Base-by-base conservation (phyloP, 495 filamentous ascomycete genomes). In the Hyaloscypha variabilis region DNA sequence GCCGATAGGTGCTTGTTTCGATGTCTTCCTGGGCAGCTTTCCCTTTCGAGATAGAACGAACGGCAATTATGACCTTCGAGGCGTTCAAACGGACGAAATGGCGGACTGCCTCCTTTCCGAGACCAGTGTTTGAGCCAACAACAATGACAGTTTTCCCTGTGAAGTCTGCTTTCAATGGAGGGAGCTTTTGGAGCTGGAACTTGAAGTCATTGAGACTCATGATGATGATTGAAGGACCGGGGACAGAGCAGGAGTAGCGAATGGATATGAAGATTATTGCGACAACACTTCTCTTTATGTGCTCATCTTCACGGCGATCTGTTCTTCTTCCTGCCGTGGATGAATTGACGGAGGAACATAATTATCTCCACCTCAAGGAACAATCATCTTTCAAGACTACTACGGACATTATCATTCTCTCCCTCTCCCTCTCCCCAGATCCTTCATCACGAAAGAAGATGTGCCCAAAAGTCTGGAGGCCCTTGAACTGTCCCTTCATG, bases 121-220 rank as follows among this genome's bases (percentile, higher is more conserved):
- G 71, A 13, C 83, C 82, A 19, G 69, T 69, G 60, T 83, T 85
- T 25, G 77, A 69, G 28, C 83, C 83, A 0, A 82, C 80, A n/a
- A 85, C 74, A 50, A 85, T 78, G 58, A 83, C 69, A 1, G 79
- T 85, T 63, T 82, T 66, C 19, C 58, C 57, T 26, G 8, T 66
- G 31, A 60, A 66, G 6, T 34, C 49, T 3, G 24, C 25, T 1
- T 57, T 60, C 19, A 31, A 28, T 11, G n/a, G 11, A 19, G 64
- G 64, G 8, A 55, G 49, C 23, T 21, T 29, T 8, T 14, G 29
- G 21, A 63, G 42, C 30, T 63, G 60, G 30, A 42, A 14, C 6
- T 3, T 3, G 39, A 42, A 11, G 2, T 42, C 13, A 19, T 14
- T 34, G 5, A 34, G 10, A 34, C 30, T 42, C 39, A 42, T 42